Evolutionary conservation across 208 protist species (phyloP).

Genomic region (Trypanosoma vivax): DNA sequence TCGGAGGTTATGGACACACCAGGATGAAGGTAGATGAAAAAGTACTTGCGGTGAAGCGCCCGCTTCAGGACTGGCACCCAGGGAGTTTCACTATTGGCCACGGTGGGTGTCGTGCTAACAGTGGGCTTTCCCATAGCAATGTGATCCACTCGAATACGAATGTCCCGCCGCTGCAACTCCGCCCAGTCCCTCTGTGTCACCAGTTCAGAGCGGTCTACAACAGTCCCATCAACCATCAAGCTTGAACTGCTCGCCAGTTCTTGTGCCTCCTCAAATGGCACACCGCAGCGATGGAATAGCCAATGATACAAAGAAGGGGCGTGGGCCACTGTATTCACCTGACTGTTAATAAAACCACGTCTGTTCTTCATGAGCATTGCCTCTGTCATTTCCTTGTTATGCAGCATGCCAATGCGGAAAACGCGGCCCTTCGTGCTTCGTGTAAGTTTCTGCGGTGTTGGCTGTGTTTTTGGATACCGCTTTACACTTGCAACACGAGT

Average conservation of each 20-base stretch:
- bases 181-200: constrained; percentile 77
- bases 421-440: constrained; percentile 53
- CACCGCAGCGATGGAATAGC: constrained; percentile 83
- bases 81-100: constrained; percentile 4
- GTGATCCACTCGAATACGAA: constrained; percentile 55
- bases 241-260: constrained; percentile 29
- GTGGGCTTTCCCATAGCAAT: constrained; percentile 1
- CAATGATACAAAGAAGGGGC: constrained; percentile 84
- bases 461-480: constrained; percentile 29
- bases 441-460: constrained; percentile 27
- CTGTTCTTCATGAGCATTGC: constrained; percentile 55
- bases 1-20: constrained; percentile 71
- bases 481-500: constrained; percentile 55
- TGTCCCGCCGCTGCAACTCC: constrained; percentile 61
- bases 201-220: constrained; percentile 39
- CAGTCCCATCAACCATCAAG: constrained; percentile 52
- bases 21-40: constrained; percentile 51
- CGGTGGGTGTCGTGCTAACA: not conserved
- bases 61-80: constrained; percentile 83
- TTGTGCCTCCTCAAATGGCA: constrained; percentile 72
- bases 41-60: constrained; percentile 73
- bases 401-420: constrained; percentile 68
- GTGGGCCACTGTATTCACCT: constrained; percentile 79
- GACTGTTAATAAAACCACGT: constrained; percentile 70
- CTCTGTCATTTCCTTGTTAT: constrained; percentile 59